phyloP scores from a whole-genome alignment of 352 stramenopile genomes.

The Globisporangium heterothallicum region DNA sequence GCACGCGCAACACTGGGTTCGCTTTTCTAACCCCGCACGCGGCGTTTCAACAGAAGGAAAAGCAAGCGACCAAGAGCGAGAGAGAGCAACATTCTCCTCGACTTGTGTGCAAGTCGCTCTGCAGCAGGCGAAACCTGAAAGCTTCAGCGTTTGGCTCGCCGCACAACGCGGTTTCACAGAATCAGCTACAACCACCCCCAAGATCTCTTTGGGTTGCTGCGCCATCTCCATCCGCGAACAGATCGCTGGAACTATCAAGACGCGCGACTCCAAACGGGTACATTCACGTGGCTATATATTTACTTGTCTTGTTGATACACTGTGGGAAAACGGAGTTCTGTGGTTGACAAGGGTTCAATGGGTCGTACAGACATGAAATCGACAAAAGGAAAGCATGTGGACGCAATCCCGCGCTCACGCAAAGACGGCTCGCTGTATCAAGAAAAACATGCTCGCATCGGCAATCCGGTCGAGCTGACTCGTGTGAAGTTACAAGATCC shows the following conservation, averaged over 20 bases:
- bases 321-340: not conserved
- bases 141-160: not conserved
- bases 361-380: constrained; percentile 30
- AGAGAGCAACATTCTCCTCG: not conserved
- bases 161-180: not conserved
- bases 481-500: constrained; percentile 57
- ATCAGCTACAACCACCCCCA: not conserved
- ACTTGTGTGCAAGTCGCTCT: too few relatives aligned
- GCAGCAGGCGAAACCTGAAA: not conserved
- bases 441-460: constrained; percentile 35
- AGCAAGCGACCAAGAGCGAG: not conserved
- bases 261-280: constrained; percentile 2
- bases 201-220: not conserved
- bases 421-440: constrained; percentile 12
- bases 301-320: constrained; percentile 3
- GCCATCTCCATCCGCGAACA: not conserved
- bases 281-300: constrained; percentile 5
- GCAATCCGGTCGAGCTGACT: constrained; percentile 42
- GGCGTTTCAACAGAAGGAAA: constrained; percentile 1
- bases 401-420: constrained; percentile 2
- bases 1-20: not conserved
- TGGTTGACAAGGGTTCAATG: constrained; percentile 8
- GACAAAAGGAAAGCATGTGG: constrained; percentile 22
- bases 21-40: not conserved
- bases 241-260: not conserved